Conservation (phyloP, 176 grass and related monocot species). For the Triticum turgidum region DNA sequence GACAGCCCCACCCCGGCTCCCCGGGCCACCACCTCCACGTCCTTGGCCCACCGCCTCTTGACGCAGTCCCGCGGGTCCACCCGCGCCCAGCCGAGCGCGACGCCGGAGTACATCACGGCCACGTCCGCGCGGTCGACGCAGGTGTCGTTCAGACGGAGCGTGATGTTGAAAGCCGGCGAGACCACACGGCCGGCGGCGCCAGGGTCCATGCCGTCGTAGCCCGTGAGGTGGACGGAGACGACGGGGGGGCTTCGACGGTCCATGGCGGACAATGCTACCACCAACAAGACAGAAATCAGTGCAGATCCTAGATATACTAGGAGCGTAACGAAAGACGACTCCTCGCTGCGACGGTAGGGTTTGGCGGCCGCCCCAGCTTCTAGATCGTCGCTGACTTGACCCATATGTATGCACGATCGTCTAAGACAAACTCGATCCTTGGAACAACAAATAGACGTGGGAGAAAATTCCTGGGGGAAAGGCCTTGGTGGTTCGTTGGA, state of each 20-base stretch:
- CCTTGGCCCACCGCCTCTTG: conserved; percentile 4
- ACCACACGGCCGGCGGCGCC: conserved; percentile 12
- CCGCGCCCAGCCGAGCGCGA: conserved; percentile 35
- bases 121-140: conserved; percentile 20
- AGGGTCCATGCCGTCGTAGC: conserved; percentile 31
- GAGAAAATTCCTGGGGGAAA: not conserved
- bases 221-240: not conserved
- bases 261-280: not conserved
- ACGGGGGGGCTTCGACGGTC: too few species aligned
- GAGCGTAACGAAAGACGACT: too few species aligned
- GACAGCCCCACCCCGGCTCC: conserved; percentile 19
- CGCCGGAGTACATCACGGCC: conserved; percentile 29
- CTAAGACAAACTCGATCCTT: not conserved
- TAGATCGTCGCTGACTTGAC: not conserved
- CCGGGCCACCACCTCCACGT: conserved; percentile 7
- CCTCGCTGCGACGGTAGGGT: not conserved
- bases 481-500: not conserved
- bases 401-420: not conserved
- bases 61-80: conserved; percentile 17
- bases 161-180: conserved; percentile 30
- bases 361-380: not conserved
- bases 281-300: not conserved
- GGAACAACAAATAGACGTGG: not conserved
- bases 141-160: conserved; percentile 20
- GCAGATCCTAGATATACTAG: too few species aligned